Percentiles rank a stretch among this genome's conserved stretches.
These are phyloP conservation scores for Mycena galericulata DNA, from an alignment of 768 basidiomycete species.

Conservation along the genomic window DNA sequence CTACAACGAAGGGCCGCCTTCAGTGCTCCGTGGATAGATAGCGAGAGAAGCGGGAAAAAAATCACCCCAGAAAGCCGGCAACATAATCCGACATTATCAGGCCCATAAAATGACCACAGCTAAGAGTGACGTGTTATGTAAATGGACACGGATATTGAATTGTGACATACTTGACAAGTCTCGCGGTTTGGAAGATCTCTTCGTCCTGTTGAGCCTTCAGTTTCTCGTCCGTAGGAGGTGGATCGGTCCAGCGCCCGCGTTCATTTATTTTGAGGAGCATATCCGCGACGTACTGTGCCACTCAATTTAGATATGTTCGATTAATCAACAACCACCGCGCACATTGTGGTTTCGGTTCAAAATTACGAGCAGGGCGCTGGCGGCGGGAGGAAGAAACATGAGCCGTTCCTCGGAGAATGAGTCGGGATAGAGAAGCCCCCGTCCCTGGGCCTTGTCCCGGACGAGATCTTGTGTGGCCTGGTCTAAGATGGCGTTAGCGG, in stretches of 20 bases:
- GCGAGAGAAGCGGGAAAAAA: neutral
- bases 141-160: neutral
- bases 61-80: constrained; percentile 64
- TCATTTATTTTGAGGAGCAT: constrained; percentile 69
- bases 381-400: constrained; percentile 64
- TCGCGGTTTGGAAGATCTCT: constrained; percentile 68
- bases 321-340: constrained; percentile 23
- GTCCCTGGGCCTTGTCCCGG: constrained; percentile 60
- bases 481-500: constrained; percentile 38
- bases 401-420: constrained; percentile 65
- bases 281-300: constrained; percentile 64
- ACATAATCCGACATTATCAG: constrained; percentile 71
- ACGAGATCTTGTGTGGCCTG: constrained; percentile 54
- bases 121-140: constrained; percentile 30
- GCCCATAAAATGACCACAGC: constrained; percentile 67
- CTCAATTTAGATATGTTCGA: neutral
- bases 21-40: neutral
- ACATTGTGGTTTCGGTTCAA: constrained; percentile 74
- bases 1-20: neutral
- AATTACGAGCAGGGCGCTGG: constrained; percentile 64
- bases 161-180: constrained; percentile 60
- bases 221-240: constrained; percentile 47
- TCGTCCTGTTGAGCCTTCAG: constrained; percentile 56
- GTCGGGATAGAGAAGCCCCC: constrained; percentile 66
- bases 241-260: constrained; percentile 57